Evolutionary conservation across 2,329 filamentous ascomycete species (phyloP).

Genomic region (Aureobasidium sp.): DNA sequence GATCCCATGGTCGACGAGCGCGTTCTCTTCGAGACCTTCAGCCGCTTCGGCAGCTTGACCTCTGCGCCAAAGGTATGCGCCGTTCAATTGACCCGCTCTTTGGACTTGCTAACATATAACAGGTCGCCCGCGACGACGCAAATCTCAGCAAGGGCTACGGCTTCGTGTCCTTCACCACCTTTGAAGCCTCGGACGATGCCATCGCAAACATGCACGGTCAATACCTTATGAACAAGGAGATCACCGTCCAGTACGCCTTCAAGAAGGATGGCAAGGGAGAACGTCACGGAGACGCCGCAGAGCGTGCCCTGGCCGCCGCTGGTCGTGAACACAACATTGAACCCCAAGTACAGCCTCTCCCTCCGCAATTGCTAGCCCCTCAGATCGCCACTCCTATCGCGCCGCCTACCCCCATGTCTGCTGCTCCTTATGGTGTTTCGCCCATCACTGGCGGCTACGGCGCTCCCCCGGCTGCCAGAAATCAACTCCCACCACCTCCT

Average conservation of each 20-base stretch:
- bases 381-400: constrained; percentile 37
- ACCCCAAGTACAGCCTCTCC: constrained; percentile 67
- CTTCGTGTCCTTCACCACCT: constrained; percentile 87
- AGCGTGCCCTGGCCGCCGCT: constrained; percentile 82
- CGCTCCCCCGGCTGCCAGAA: constrained; percentile 23
- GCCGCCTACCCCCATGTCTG: constrained; percentile 29
- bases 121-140: constrained; percentile 74
- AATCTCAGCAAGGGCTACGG: constrained; percentile 91
- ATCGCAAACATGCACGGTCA: constrained; percentile 91
- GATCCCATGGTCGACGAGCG: constrained; percentile 94
- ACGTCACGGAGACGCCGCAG: constrained; percentile 87
- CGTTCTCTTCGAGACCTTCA: constrained; percentile 90
- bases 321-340: constrained; percentile 91
- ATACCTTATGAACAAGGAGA: constrained; percentile 93
- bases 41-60: constrained; percentile 79
- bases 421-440: constrained; percentile 21
- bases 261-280: constrained; percentile 99
- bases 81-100: not conserved
- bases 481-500: constrained; percentile 52
- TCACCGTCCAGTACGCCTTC: constrained; percentile 95
- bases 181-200: constrained; percentile 87
- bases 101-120: not conserved
- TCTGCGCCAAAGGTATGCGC: constrained; percentile 68
- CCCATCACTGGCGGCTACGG: constrained; percentile 18
- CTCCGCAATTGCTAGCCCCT: constrained; percentile 59